Conservation (phyloP, 768 basidiomycete species). For the Termitomyces sp. region DNA sequence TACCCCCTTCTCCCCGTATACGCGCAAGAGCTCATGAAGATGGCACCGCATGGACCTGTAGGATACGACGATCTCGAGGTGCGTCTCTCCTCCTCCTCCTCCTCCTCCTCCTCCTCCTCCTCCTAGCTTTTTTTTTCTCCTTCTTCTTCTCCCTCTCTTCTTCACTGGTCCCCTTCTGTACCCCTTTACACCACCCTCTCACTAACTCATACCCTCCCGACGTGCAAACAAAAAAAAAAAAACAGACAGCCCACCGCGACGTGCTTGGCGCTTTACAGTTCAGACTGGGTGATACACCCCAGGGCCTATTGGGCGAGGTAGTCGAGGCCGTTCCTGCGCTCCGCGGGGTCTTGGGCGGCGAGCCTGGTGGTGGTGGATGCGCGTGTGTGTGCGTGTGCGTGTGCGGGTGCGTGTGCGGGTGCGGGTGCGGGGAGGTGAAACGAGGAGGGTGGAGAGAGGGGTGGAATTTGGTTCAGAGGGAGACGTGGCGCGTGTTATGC, state of each 20-base stretch:
- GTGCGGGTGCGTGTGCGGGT: constrained; percentile 6
- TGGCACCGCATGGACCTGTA: constrained; percentile 36
- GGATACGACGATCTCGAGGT: constrained; percentile 52
- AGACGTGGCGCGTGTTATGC: constrained; percentile 48
- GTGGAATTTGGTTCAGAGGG: constrained; percentile 40
- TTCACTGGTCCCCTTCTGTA: not conserved
- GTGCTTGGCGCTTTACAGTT: constrained; percentile 43
- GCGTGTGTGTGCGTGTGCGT: not conserved
- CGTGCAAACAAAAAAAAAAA: too few species aligned
- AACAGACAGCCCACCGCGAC: constrained; percentile 55
- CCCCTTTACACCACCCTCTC: not conserved
- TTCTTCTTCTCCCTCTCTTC: too few species aligned
- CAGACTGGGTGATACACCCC: constrained; percentile 45
- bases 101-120: not conserved
- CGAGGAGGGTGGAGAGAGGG: constrained; percentile 23
- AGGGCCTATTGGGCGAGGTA: constrained; percentile 52
- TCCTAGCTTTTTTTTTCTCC: not conserved
- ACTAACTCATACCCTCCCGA: not conserved
- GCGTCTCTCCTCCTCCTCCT: not conserved
- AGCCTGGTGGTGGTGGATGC: not conserved
- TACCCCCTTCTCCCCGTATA: constrained; percentile 48
- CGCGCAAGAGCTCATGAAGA: constrained; percentile 39
- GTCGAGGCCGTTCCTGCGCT: constrained; percentile 52
- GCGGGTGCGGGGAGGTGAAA: not conserved
- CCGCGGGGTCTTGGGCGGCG: constrained; percentile 23